Conservation (phyloP, 2,329 filamentous ascomycete genomes). For the Pseudogymnoascus sp. region DNA sequence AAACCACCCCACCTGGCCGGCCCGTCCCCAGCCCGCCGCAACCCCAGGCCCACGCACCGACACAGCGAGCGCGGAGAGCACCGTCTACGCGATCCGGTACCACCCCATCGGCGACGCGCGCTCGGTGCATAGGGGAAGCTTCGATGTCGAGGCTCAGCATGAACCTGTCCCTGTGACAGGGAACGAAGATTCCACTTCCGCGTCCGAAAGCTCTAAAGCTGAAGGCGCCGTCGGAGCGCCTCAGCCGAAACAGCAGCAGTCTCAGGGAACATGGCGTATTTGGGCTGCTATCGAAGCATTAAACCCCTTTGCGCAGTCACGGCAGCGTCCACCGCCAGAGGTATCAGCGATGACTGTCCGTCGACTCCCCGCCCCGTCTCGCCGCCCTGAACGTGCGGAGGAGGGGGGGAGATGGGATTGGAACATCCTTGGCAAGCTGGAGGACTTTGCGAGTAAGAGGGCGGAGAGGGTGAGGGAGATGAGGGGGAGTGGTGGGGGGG, state of each 20-base stretch:
- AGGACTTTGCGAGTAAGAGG: constrained; percentile 54
- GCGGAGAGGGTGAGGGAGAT: constrained; percentile 53
- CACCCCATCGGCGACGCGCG: constrained; percentile 43
- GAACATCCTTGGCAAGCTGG: constrained; percentile 50
- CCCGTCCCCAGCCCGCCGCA: constrained; percentile 46
- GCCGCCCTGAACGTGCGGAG: constrained; percentile 16
- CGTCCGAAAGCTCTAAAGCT: background rate
- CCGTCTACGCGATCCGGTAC: constrained; percentile 56
- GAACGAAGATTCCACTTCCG: constrained; percentile 19
- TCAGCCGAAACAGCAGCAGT: background rate
- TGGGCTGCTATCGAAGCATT: constrained; percentile 16
- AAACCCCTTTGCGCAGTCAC: constrained; percentile 25
- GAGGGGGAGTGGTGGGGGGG: constrained; percentile 14
- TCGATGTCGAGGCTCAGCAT: constrained; percentile 18
- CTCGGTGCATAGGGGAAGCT: constrained; percentile 16
- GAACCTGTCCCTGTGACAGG: constrained; percentile 22
- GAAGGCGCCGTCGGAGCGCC: constrained; percentile 17
- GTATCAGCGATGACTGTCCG: constrained; percentile 25
- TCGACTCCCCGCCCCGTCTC: constrained; percentile 14
- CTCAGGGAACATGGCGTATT: background rate
- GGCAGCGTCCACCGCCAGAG: constrained; percentile 26
- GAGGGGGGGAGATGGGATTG: constrained; percentile 29
- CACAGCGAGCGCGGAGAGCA: constrained; percentile 57
- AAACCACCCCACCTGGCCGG: constrained; percentile 36
- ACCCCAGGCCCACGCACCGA: constrained; percentile 56